Evolutionary conservation across 2,329 filamentous ascomycete species (phyloP).

Genomic region (Epichloe baconii): DNA sequence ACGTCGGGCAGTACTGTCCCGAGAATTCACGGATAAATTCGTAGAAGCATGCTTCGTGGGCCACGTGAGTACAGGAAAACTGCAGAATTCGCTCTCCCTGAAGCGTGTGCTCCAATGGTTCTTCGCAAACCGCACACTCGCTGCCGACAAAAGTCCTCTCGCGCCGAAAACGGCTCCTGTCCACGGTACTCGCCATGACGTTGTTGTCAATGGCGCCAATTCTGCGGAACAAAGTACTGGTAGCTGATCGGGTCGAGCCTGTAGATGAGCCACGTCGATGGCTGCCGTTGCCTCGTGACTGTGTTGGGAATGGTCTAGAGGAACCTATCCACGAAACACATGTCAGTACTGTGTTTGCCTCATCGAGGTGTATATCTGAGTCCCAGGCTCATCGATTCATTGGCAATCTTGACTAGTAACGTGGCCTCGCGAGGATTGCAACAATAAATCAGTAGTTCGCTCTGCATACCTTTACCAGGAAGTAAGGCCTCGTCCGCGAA

Average conservation of each 20-base stretch:
- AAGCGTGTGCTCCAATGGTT: slow-evolving; percentile 88
- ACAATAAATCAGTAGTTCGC: not conserved
- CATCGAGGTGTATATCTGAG: too few species aligned
- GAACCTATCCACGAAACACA: not conserved
- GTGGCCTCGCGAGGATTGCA: not conserved
- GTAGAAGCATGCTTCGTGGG: slow-evolving; percentile 97
- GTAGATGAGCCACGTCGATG: slow-evolving; percentile 20
- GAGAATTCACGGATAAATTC: slow-evolving; percentile 95
- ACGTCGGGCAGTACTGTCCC: slow-evolving; percentile 85
- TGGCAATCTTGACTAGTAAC: not conserved
- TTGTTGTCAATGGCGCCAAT: slow-evolving; percentile 27
- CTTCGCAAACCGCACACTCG: slow-evolving; percentile 92
- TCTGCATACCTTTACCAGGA: slow-evolving; percentile 4
- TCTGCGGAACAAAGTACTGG: slow-evolving; percentile 20
- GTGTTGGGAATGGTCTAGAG: slow-evolving; percentile 12
- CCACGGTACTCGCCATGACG: slow-evolving; percentile 37
- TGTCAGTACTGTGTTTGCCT: too few species aligned
- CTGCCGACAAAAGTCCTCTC: slow-evolving; percentile 92
- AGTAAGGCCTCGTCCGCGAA: slow-evolving; percentile 1
- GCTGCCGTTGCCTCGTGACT: slow-evolving; percentile 13
- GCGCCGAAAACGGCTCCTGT: slow-evolving; percentile 65
- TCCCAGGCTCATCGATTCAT: too few species aligned
- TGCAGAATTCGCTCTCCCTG: slow-evolving; percentile 89
- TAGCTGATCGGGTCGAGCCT: slow-evolving; percentile 20
- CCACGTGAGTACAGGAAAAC: slow-evolving; percentile 93